These are phyloP conservation scores for Saxophila tyrrhenica DNA, from an alignment of 495 filamentous ascomycete species.

Conservation along the genomic window DNA sequence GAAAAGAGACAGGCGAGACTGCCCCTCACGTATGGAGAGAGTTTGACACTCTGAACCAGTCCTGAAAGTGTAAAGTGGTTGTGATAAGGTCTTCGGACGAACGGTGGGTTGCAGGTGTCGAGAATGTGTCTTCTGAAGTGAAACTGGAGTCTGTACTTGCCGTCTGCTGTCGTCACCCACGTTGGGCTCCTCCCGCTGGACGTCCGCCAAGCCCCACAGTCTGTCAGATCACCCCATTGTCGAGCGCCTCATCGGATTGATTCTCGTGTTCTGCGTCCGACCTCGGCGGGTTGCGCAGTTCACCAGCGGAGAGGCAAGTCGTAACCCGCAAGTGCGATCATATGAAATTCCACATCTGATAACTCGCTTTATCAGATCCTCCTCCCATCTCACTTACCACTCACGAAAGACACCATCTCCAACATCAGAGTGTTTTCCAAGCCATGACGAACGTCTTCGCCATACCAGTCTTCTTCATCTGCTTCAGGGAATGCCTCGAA, in stretches of 20 bases:
- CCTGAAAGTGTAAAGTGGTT: not conserved
- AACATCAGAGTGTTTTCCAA: no score
- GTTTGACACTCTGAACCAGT: not conserved
- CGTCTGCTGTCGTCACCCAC: not conserved
- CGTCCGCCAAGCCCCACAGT: not conserved
- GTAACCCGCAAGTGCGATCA: no score
- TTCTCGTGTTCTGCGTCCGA: not conserved
- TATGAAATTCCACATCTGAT: not conserved
- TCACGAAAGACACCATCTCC: no score
- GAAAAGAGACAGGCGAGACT: not conserved
- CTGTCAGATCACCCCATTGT: not conserved
- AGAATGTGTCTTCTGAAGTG: not conserved
- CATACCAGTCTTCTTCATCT: conserved; percentile 73
- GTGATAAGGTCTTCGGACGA: not conserved
- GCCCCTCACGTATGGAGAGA: not conserved
- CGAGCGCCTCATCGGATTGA: not conserved
- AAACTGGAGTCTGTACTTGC: not conserved
- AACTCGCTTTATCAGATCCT: not conserved
- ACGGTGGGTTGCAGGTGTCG: not conserved
- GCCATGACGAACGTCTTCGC: conserved; percentile 49
- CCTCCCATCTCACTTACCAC: not conserved
- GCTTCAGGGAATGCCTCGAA: conserved; percentile 75
- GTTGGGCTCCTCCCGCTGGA: not conserved
- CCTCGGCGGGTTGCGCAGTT: not conserved
- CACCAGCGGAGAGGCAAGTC: no score